Evolutionary conservation across 2,329 filamentous ascomycete species (phyloP), one percentile per base, ranked within the genome.

Genomic region (Graphilbum sp.): DNA sequence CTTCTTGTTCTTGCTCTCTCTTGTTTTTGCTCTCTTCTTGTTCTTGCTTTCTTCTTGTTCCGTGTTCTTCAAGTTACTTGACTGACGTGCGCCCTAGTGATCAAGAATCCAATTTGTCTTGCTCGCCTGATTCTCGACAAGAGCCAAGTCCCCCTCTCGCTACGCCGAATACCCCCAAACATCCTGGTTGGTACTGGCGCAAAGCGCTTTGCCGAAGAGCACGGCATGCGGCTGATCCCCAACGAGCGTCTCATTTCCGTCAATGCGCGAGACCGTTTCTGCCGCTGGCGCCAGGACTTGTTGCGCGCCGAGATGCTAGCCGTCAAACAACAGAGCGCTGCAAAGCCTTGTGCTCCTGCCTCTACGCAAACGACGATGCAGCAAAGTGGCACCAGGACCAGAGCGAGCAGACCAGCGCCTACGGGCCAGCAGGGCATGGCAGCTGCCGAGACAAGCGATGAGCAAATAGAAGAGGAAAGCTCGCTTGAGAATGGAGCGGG

Each of bases 91-190:
- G n/a, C n/a, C n/a, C n/a, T n/a, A 93, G 86, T 88, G 51, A 76
- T 98, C 53, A 87, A 81, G 48, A 98, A 98, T 48, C 90, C 90
- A 0, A 87, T 98, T 29, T 81, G 77, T 8, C 66, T 95, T 7
- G 90, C 90, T 38, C 82, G 88, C 34, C 57, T 82, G 29, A 75
- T 98, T 20, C 74, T 94, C 18, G 80, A 94, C 40, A 69, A 72
- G 41, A 83, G 84, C 41, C 80, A 72, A 36, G 69, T 75, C 41
- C 75, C 81, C 1, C 60, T 96, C n/a, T 83, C 84, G 8, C 69
- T 96, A 36, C 75, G 82, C 39, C 77, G 90, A 40, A 86, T 98
- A 4, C 87, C 92, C 9, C 90, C 90, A 10, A 96, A 95, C 50
- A 73, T 95, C 19, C 69, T 98, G 2, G 82, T 93, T 11, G 84